Evolutionary conservation across 768 basidiomycete species (phyloP), one percentile per base, ranked within the genome.

Genomic region (Suillus discolor): DNA sequence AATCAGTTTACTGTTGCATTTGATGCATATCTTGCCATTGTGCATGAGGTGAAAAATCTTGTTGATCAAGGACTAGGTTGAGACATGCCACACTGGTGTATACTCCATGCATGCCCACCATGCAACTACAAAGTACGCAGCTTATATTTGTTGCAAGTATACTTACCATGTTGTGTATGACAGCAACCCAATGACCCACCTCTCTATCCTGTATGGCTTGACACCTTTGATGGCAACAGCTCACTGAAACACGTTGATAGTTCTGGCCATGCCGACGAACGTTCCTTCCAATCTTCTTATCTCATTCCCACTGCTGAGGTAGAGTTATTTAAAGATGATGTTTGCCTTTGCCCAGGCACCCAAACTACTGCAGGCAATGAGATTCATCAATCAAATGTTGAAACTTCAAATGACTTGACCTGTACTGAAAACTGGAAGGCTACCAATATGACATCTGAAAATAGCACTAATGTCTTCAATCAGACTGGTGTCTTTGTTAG

Each of bases 401-500:
- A 23, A 9, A 54, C 64, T 16, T 28, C 3, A 28, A 28, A 28
- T 3, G 3, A 28, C 28, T 28, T 3, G n/a, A 47, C 45, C 0
- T 78, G 77, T 65, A 71, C 72, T 1, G 64, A 76, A 23, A 75
- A 75, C 55, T 79, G 76, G 78, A 78, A 75, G 66, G 77, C 72
- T 0, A 44, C 39, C 0, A 47, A 47, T 1, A 65, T 67, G 0
- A 73, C 77, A 41, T 66, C 69, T 8, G 65, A 70, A 42, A 79
- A 79, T 64, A 69, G 68, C 41, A 77, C 77, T 73, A 78, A 74
- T 75, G 66, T 79, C 7, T 83, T 79, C 63, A 64, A 76, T 0
- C 76, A 81, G 69, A 74, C 78, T 0, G 79, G 81, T 0, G 69
- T 80, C 11, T 83, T 82, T 66, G 71, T 78, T 0, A 62, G 67